These are phyloP conservation scores for Nakaseomyces nivariensis DNA, from an alignment of 1,139 yeast genomes.

Conservation along the genomic window DNA sequence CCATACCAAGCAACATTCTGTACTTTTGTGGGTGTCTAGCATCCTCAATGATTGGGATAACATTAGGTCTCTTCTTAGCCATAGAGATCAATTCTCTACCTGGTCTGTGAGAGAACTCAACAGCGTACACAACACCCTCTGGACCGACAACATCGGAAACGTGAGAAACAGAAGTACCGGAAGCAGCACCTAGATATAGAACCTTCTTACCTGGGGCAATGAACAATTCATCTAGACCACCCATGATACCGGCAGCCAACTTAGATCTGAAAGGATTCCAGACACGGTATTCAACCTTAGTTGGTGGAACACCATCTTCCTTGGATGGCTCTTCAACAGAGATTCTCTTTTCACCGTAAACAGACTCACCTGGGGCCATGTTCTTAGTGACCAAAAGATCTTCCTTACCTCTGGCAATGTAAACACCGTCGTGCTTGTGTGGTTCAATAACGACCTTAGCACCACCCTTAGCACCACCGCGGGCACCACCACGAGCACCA, in stretches of 20 bases:
- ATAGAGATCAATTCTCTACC: conserved; percentile 98
- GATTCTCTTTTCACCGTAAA: conserved; percentile 95
- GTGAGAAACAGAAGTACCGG: conserved; percentile 98
- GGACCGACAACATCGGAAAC: conserved; percentile 98
- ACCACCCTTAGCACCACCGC: conserved; percentile 76
- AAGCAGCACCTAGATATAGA: conserved; percentile 96
- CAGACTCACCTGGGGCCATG: conserved; percentile 96
- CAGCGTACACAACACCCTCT: conserved; percentile 97
- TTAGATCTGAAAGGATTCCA: conserved; percentile 99
- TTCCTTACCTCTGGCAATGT: conserved; percentile 99
- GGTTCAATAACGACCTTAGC: conserved; percentile 97
- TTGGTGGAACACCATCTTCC: conserved; percentile 81
- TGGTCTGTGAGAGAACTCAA: conserved; percentile 98
- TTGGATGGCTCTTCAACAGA: conserved; percentile 84
- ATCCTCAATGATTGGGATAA: conserved; percentile 96
- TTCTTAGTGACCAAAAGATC: conserved; percentile 95
- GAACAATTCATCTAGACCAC: conserved; percentile 96
- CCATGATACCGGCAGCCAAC: conserved; percentile 99
- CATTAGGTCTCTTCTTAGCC: conserved; percentile 99
- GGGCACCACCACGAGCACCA: conserved; percentile 69
- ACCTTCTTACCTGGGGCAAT: conserved; percentile 98
- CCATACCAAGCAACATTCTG: conserved; percentile 98
- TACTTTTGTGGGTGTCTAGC: conserved; percentile 99
- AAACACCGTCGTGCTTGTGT: conserved; percentile 96
- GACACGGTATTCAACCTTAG: conserved; percentile 96